Base-by-base conservation (phyloP, 2,329 filamentous ascomycete genomes). In the Penicillium sp. region DNA sequence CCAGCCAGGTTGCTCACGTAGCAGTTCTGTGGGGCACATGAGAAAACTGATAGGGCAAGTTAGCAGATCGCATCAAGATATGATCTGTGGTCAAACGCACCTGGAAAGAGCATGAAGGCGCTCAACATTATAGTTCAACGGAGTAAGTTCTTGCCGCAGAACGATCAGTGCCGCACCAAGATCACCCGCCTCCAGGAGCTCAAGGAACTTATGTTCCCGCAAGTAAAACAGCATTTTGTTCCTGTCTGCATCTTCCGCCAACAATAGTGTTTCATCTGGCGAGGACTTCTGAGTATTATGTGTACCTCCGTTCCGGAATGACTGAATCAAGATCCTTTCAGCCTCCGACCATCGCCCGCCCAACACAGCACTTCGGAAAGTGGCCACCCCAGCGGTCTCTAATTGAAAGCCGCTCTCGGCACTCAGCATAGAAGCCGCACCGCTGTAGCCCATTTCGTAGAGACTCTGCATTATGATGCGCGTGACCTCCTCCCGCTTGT, bases 151-250 rank as follows among this genome's bases (percentile, higher is more conserved):
- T 57, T 85, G 85, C 18, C 94, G 85, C 42, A 99, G 80, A n/a
- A 96, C 90, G 65, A 81, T 80, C 52, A 99, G 78, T 7, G 93
- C 94, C 47, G 81, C 80, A 13, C 81, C 81, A 8, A 89, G 83
- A 63, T 96, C 86, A 60, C 85, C 80, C 64, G 80, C 78, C 70
- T 97, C 92, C 41, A 99, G 76, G 8, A 96, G 77, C 74, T 99
- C 94, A 28, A 99, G 78, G 65, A 93, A 99, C 71, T 97, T 97
- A 70, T 99, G 94, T 68, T 95, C 89, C 58, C 93, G 83, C 64
- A 99, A 79, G 78, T 86, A 86, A 70, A 97, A 96, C 43, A 87
- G 82, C 88, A 99, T 93, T 47, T 87, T 80, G 60, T 87, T 85
- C 52, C 82, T 81, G 64, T 96, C 87, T 6, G 90, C 87, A 23